Percentiles rank a stretch among this genome's conserved stretches.
Conservation (phyloP, 2,329 filamentous ascomycete genomes). For the Laburnicola sp. region DNA sequence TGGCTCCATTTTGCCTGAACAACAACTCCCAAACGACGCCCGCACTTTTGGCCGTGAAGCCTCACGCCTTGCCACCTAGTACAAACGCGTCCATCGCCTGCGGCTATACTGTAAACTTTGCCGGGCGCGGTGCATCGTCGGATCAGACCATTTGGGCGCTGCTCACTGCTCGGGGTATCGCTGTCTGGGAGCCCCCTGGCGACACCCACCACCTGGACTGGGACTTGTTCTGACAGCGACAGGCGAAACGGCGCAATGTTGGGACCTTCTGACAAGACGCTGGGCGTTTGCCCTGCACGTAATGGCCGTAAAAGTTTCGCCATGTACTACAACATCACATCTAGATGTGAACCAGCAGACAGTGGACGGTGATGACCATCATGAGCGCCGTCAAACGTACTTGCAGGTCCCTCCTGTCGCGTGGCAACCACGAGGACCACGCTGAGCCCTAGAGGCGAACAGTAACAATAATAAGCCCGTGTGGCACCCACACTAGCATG, state of each 20-base stretch:
- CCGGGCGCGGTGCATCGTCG: background rate
- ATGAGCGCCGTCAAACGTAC: too few species aligned
- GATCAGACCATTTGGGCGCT: background rate
- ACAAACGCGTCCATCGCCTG: background rate
- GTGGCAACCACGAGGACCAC: too few species aligned
- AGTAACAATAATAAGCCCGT: too few species aligned
- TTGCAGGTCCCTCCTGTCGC: too few species aligned
- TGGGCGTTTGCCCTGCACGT: too few species aligned
- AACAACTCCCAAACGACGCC: background rate
- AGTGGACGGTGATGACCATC: too few species aligned
- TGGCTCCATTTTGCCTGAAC: background rate
- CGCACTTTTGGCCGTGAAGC: background rate
- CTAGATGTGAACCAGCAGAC: too few species aligned
- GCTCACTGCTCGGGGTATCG: background rate
- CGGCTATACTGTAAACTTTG: background rate
- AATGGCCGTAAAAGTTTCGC: background rate
- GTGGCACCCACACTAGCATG: too few species aligned
- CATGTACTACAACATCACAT: too few species aligned
- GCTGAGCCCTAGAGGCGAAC: too few species aligned
- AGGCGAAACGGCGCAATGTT: background rate
- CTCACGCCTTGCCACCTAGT: slow-evolving; percentile 1
- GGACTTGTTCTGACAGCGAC: background rate
- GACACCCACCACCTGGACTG: background rate
- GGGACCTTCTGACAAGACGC: too few species aligned
- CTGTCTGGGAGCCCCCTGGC: background rate